Evolutionary conservation across 176 grass and related monocot species (phyloP), one percentile per base, ranked within the genome.

Genomic region (Urochloa ruziziensis): DNA sequence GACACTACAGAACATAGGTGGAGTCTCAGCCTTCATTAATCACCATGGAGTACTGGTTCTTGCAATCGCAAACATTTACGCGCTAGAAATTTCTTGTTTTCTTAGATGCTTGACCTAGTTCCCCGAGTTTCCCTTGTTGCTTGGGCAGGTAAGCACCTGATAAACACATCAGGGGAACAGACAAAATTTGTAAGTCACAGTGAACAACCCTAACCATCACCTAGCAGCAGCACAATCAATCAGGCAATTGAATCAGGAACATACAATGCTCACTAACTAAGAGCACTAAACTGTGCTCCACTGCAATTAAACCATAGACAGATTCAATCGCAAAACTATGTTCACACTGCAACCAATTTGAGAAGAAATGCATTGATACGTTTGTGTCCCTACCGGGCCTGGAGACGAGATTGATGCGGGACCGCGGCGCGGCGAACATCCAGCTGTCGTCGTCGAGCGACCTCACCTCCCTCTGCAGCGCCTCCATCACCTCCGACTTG

Each of bases 381-480:
- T 11, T 14, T 21, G 60, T 15, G 49, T 30, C 70, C 78, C 49
- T 94, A 97, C 94, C 92, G 35, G 93, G 75, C 86, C 83, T 89
- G 28, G 91, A 90, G 76, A 95, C 80, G 51, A 93, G 90, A 60
- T 89, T 91, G 79, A 94, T 89, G 84, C 91, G 91, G 60, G 87
- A 98, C 57, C 91, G 87, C 29, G 96, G 93, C 23, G 89, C 89
- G 35, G 93, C 66, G 73, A 98, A 98, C 80, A 86, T 98, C 96
- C 96, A 98, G 68, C 68, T 93, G 69, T 98, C 91, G 11, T 95
- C 93, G 27, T 98, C 96, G 61, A 98, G 90, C 11, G 96, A 98
- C 34, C 89, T 98, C 44, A 93, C 91, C 77, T 91, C 89, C 82
- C 85, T 98, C 33, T 93, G 89, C 62, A 98, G 79, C 64, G 89